phyloP scores from a whole-genome alignment of 116 monocot genomes.

The Papilionanthe hybrid region DNA sequence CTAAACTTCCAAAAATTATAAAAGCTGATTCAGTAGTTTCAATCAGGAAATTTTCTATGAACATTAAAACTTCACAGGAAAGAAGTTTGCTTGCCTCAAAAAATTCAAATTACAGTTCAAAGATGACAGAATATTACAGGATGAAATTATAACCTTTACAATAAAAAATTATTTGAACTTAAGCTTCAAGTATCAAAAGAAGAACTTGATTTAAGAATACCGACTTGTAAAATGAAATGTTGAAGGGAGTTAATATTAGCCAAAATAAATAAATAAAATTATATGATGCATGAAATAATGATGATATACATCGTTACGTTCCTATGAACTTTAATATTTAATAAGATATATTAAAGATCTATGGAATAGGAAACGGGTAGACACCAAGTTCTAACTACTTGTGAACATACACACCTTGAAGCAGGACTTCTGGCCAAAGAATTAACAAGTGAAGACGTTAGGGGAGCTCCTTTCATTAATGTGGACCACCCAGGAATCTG shows the following conservation, averaged over 20 bases:
- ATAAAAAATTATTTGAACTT: background rate
- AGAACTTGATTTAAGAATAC: background rate
- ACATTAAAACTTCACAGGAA: background rate
- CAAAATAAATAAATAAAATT: background rate
- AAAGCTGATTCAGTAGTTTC: constrained; percentile 44
- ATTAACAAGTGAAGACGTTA: constrained; percentile 63
- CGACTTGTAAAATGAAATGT: background rate
- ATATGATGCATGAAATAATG: background rate
- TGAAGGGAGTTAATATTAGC: background rate
- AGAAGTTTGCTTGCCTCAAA: background rate
- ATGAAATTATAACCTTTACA: background rate
- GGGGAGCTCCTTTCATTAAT: constrained; percentile 72
- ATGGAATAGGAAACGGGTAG: background rate
- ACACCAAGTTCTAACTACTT: background rate
- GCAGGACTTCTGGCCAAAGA: constrained; percentile 68
- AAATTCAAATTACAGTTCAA: background rate
- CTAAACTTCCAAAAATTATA: constrained; percentile 77
- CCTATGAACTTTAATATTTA: background rate
- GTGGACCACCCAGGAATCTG: constrained; percentile 79
- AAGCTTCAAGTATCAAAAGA: background rate
- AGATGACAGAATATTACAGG: background rate
- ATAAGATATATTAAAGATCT: background rate
- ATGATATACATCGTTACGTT: background rate
- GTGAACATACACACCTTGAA: constrained; percentile 57
- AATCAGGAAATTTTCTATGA: background rate